Base-by-base conservation (phyloP, 2,329 filamentous ascomycete genomes). In the Verticillium nonalfalfae region DNA sequence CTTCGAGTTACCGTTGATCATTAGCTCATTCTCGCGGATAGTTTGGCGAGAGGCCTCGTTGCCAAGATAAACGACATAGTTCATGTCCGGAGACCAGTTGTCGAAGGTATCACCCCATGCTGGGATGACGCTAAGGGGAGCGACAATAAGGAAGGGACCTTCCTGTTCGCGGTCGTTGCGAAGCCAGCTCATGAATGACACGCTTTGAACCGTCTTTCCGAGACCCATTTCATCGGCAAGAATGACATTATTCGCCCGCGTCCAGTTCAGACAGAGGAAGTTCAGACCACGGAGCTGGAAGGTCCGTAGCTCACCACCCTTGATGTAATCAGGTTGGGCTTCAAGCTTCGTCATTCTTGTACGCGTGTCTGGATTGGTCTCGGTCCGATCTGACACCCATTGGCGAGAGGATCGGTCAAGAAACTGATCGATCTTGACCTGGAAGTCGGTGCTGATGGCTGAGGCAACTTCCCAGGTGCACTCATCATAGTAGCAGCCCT, bases 101-200 rank as follows among this genome's bases (percentile, higher is more conserved):
- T 97, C 95, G 75, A 99, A 97, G 0, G 95, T 99, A 71, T 99
- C 95, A 56, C 92, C 95, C 95, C 95, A 99, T 2, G 95, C 93
- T 7, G 95, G 94, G 78, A 99, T 97, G 57, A 96, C 97, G 63
- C 94, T 98, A 31, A 99, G 83, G 34, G 95, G 95, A 7, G 97
- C 95, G n/a, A 98, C 92, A 63, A 98, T 94, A 54, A 99, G 86
- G 71, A 97, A 98, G 0, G 95, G 95, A 0, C 95, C 95, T 74
- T 98, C 91, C 73, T 99, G 95, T 58, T 83, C 84, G 67, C 94
- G 87, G 62, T 93, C 88, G 75, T 98, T 94, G 60, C 92, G 90
- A 63, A 99, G 83, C 94, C 95, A 99, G 73, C 94, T 97, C 74
- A 99, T 89, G 74, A 98, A 98, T 0, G 94, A 88, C 34, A 99